phyloP scores from a whole-genome alignment of 257 asterid species.

The Solanum bukasovii region DNA sequence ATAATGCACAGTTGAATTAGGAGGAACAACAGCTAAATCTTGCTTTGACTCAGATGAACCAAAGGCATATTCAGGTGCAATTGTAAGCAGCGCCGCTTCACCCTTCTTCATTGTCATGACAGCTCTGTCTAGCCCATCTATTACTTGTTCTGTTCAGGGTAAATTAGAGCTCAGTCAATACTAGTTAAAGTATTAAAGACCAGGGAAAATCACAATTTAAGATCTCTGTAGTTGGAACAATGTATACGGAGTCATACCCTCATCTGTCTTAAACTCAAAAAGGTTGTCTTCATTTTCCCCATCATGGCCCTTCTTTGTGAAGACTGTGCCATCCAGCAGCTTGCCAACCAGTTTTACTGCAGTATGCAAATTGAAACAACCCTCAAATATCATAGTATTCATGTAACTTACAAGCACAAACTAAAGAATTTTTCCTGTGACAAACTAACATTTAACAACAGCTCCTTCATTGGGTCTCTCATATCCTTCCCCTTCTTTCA shows the following conservation, averaged over 20 bases:
- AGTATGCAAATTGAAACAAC: not conserved
- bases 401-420: not conserved
- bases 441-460: constrained; percentile 48
- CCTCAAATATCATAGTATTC: not conserved
- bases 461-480: constrained; percentile 68
- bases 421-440: not conserved
- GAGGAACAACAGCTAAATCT: constrained; percentile 50
- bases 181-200: not conserved
- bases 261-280: constrained; percentile 62
- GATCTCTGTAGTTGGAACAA: not conserved
- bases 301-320: constrained; percentile 34
- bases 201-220: not conserved
- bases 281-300: constrained; percentile 40
- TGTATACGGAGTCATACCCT: constrained; percentile 21
- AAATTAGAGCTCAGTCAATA: not conserved
- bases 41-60: constrained; percentile 44
- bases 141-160: constrained; percentile 44
- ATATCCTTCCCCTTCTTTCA: constrained; percentile 62
- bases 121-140: constrained; percentile 59
- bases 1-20: constrained; percentile 50
- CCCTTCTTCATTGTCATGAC: constrained; percentile 57
- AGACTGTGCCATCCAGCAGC: constrained; percentile 54
- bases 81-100: constrained; percentile 37
- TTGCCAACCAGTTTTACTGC: constrained; percentile 60
- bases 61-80: constrained; percentile 59